These are phyloP conservation scores for Tilletia caries DNA, from an alignment of 1,284 basidiomycete species.

Conservation along the genomic window DNA sequence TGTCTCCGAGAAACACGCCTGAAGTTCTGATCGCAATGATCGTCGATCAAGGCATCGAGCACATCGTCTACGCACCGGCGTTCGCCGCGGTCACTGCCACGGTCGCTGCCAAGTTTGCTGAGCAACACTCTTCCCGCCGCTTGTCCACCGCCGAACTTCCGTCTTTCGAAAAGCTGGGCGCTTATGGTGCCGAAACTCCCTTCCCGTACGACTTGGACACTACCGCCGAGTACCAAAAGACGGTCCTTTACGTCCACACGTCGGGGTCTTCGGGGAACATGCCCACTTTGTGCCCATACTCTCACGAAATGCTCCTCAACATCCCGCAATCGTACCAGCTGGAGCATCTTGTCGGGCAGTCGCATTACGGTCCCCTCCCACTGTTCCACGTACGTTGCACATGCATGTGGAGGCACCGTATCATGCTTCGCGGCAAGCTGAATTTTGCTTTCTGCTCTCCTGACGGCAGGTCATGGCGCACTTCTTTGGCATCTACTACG, in stretches of 20 bases:
- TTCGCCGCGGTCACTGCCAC: background rate
- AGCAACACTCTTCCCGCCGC: background rate
- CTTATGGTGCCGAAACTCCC: background rate
- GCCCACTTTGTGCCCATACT: background rate
- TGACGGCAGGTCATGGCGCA: background rate
- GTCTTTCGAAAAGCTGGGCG: no score
- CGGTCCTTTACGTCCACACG: background rate
- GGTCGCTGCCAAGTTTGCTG: no score
- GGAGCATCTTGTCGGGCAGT: background rate
- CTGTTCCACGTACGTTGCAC: background rate
- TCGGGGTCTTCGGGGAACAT: background rate
- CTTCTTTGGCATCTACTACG: background rate
- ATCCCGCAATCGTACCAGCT: background rate
- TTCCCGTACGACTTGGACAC: slow-evolving; percentile 3
- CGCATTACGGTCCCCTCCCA: background rate
- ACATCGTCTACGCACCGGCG: background rate
- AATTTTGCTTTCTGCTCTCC: background rate
- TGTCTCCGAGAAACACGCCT: background rate
- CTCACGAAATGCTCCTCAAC: background rate
- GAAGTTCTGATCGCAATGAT: background rate
- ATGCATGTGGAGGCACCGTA: background rate
- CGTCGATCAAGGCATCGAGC: background rate
- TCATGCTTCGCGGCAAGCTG: background rate
- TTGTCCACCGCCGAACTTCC: background rate
- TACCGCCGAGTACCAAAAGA: background rate